phyloP scores from a whole-genome alignment of 139 green algal species.

The Tetraselmis chui region DNA sequence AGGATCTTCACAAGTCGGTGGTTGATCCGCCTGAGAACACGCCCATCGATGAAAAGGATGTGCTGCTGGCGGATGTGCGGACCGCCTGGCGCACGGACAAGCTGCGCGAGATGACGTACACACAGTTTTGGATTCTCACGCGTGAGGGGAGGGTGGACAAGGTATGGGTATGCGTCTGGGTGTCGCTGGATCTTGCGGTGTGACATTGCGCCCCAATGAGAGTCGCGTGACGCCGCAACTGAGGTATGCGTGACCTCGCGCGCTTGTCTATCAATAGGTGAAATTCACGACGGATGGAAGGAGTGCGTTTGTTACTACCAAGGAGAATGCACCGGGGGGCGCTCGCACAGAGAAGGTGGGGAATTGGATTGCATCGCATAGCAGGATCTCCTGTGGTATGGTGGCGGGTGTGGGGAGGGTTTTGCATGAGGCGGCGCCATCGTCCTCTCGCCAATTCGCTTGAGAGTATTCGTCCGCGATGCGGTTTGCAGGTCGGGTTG shows the following conservation, averaged over 20 bases:
- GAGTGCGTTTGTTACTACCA: conserved; percentile 48
- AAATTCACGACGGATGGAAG: conserved; percentile 38
- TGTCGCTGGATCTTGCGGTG: neutral
- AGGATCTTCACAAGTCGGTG: neutral
- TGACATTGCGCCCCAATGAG: neutral
- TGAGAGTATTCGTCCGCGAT: too few species aligned
- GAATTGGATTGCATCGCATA: too few species aligned
- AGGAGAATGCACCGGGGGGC: conserved; percentile 57
- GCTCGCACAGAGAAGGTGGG: conserved; percentile 42
- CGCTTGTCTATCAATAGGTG: too few species aligned
- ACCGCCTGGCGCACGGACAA: neutral
- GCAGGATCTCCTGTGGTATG: too few species aligned
- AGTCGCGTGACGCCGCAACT: neutral
- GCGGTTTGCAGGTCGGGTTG: conserved; percentile 47
- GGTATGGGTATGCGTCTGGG: conserved; percentile 23
- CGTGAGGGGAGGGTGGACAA: conserved; percentile 56
- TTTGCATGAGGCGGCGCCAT: too few species aligned
- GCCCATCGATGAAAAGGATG: neutral
- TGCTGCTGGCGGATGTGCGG: neutral
- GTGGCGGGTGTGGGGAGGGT: too few species aligned
- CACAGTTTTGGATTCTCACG: conserved; percentile 74
- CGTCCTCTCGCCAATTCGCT: too few species aligned
- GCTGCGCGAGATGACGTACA: conserved; percentile 69
- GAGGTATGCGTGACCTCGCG: too few species aligned
- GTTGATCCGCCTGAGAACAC: neutral